A percentile compares a stretch with the other conserved stretches of the same genome.
Conservation (phyloP, 495 filamentous ascomycete genomes). For the Pyronema domesticum region DNA sequence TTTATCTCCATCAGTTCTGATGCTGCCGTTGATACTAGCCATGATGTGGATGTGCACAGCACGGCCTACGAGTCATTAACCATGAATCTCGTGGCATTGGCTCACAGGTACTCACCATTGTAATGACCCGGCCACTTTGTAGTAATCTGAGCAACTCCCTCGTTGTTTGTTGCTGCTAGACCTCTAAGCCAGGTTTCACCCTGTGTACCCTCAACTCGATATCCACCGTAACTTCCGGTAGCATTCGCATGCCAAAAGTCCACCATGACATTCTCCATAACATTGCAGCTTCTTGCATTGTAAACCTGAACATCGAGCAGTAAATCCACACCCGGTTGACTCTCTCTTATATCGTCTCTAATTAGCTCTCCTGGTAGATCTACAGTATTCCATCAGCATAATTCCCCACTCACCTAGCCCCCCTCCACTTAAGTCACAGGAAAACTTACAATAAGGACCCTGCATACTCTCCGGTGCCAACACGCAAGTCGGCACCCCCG, state of each 20-base stretch:
- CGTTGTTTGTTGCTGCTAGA: conserved; percentile 31
- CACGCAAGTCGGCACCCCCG: conserved; percentile 18
- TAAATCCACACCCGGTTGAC: conserved; percentile 25
- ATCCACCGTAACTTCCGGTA: conserved; percentile 17
- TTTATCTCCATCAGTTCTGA: conserved; percentile 29
- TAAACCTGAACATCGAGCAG: conserved; percentile 19
- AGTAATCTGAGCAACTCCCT: conserved; percentile 40
- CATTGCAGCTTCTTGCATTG: conserved; percentile 21
- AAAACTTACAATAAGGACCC: conserved; percentile 29
- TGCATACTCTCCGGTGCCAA: conserved; percentile 28
- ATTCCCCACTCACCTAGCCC: neutral
- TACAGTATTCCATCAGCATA: conserved; percentile 9
- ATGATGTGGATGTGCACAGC: conserved; percentile 40
- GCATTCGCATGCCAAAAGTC: conserved; percentile 24
- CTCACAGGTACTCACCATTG: neutral
- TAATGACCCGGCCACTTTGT: conserved; percentile 46
- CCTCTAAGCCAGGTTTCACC: conserved; percentile 36
- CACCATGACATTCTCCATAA: conserved; percentile 11
- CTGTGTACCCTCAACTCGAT: conserved; percentile 25
- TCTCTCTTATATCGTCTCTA: conserved; percentile 39
- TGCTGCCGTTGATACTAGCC: conserved; percentile 32
- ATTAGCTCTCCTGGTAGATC: conserved; percentile 27
- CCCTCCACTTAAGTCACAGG: neutral
- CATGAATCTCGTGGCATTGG: neutral
- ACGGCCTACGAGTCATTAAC: conserved; percentile 26